Percentiles rank a stretch among this genome's conserved stretches.
Conservation (phyloP, 2,329 filamentous ascomycete genomes). For the Podosphaera leucotricha region DNA sequence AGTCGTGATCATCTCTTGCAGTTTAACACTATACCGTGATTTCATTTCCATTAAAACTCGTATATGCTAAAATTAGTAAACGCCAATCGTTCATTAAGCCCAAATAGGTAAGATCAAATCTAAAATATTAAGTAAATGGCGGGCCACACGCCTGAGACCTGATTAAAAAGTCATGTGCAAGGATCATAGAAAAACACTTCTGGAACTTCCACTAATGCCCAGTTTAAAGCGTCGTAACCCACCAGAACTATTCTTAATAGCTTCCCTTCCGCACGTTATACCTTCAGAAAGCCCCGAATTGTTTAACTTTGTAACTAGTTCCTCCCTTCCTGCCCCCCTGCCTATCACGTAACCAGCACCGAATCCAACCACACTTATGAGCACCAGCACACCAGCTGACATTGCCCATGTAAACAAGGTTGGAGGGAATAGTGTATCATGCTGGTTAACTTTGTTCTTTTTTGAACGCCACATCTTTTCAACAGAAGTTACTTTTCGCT, state of each 20-base stretch:
- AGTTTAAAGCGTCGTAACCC: slow-evolving; percentile 13
- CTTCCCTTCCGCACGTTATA: slow-evolving; percentile 10
- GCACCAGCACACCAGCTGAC: slow-evolving; percentile 41
- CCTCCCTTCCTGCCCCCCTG: slow-evolving; percentile 39
- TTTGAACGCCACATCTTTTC: slow-evolving; percentile 22
- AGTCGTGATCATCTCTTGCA: too few species aligned
- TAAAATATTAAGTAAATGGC: too few species aligned
- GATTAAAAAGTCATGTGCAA: neutral
- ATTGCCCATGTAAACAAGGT: slow-evolving; percentile 40
- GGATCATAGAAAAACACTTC: slow-evolving; percentile 10
- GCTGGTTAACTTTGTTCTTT: slow-evolving; percentile 21
- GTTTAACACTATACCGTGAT: too few species aligned
- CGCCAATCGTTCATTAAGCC: too few species aligned
- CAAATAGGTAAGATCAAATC: too few species aligned
- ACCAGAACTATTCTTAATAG: slow-evolving; percentile 7
- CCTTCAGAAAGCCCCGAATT: slow-evolving; percentile 6
- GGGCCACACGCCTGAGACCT: neutral
- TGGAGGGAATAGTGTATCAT: slow-evolving; percentile 26
- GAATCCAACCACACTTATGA: slow-evolving; percentile 45
- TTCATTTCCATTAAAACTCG: too few species aligned
- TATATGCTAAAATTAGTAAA: too few species aligned
- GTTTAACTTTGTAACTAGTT: slow-evolving; percentile 17
- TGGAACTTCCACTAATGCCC: slow-evolving; percentile 11
- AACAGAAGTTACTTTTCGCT: slow-evolving; percentile 20
- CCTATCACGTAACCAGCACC: slow-evolving; percentile 46